phyloP scores from a whole-genome alignment of 495 filamentous ascomycete genomes.

The Aspergillus sparsus region DNA sequence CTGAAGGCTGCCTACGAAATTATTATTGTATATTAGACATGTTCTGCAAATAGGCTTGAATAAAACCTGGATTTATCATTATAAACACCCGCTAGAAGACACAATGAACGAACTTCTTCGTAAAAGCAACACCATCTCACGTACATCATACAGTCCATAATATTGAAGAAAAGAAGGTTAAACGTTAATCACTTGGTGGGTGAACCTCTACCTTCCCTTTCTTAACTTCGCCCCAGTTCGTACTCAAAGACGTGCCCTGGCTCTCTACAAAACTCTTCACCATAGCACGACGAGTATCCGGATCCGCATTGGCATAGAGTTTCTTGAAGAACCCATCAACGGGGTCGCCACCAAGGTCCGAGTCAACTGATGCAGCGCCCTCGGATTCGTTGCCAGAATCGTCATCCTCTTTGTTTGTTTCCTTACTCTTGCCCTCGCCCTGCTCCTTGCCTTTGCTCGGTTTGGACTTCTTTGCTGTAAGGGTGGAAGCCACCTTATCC shows the following conservation, averaged over 20 bases:
- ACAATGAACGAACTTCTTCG: conserved; percentile 1
- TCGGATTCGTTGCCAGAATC: conserved; percentile 42
- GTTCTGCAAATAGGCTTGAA: too few species aligned
- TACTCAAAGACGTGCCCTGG: conserved; percentile 89
- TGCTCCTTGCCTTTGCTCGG: conserved; percentile 18
- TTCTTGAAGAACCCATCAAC: conserved; percentile 90
- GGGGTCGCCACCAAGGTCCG: conserved; percentile 67
- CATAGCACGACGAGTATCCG: conserved; percentile 87
- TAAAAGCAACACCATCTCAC: background rate
- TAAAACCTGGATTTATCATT: too few species aligned
- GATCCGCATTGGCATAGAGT: conserved; percentile 75
- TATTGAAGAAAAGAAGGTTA: background rate
- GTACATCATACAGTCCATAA: background rate
- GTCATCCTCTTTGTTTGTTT: conserved; percentile 24
- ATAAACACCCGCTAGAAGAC: conserved; percentile 31
- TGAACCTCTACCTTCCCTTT: conserved; percentile 68
- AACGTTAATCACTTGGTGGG: conserved; percentile 54
- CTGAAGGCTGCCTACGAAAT: too few species aligned
- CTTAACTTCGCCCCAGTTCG: conserved; percentile 85
- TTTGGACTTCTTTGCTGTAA: conserved; percentile 49
- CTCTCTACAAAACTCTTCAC: conserved; percentile 96
- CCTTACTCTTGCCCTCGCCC: conserved; percentile 18
- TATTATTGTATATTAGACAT: too few species aligned
- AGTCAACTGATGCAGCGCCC: conserved; percentile 49
- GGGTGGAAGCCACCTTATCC: conserved; percentile 72